Evolutionary conservation across 352 stramenopile genomes (phyloP), one percentile per base, ranked within the genome.

Genomic region (Phytophthora litchii): DNA sequence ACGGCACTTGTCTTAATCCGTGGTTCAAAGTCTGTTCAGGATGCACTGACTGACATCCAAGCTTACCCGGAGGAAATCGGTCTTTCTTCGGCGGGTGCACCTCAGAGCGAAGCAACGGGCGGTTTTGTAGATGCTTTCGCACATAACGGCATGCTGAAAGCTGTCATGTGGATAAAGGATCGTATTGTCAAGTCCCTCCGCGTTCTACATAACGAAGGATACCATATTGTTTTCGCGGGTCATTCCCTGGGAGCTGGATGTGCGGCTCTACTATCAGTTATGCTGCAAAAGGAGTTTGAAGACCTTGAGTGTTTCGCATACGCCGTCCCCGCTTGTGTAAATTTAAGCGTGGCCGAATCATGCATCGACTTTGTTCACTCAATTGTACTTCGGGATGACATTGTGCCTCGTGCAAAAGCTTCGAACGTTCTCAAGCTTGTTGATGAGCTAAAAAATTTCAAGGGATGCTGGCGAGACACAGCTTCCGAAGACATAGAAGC

Each of bases 141-240:
- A 1, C 86, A 95, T 49, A 92, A 94, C 49, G 86, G 86, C 0
- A 95, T 95, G 84, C 52, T 92, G 7, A 90, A 92, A 58, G 83
- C 86, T 19, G 84, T 88, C 10, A 89, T 92, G 80, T 94, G 84
- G 85, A 92, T 95, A 42, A 95, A 92, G 38, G 79, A 92, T 16
- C 79, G 84, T 16, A 91, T 94, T 36, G 76, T 93, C 19, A 72
- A 79, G 17, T 91, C 86, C 1, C 55, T 95, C 44, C 80, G 84
- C 16, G 76, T 86, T 36, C 51, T 95, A 0, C 76, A 94, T 51
- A 67, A 76, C 8, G 78, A 91, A 74, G 86, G 86, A 2, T 95
- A 94, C 52, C 74, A 88, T 19, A 86, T 95, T 50, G 82, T 92
- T 0, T 83, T 95, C 38, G 79, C 83, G 1, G 86, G 86, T 10